Conservation (phyloP, 306 rosid genomes). For the Fragaria vesca region DNA sequence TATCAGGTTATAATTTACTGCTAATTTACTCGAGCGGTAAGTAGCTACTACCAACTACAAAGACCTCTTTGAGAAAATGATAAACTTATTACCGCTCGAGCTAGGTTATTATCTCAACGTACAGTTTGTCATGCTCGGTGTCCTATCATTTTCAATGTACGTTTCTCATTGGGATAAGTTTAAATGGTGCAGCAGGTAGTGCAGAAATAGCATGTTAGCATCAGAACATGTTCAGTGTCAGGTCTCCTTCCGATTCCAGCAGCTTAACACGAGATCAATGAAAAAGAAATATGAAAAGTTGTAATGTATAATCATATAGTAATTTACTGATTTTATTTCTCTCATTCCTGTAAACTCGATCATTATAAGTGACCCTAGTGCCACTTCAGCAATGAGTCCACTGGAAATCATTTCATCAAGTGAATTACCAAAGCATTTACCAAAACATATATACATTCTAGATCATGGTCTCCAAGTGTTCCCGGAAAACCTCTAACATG, state of each 20-base stretch:
- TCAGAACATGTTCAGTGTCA: not conserved
- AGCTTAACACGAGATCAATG: not conserved
- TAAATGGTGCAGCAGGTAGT: not conserved
- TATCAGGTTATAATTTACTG: too few relatives aligned
- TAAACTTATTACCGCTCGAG: not conserved
- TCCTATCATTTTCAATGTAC: not conserved
- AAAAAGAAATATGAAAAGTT: too few relatives aligned
- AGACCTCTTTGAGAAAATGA: not conserved
- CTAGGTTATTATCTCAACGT: not conserved
- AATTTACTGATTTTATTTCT: not conserved
- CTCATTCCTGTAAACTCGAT: not conserved
- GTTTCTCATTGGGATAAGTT: not conserved
- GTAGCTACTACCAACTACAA: too few relatives aligned
- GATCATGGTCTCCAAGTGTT: conserved; percentile 46
- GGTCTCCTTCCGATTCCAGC: not conserved
- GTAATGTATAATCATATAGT: too few relatives aligned
- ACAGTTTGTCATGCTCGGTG: not conserved
- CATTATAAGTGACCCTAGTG: not conserved
- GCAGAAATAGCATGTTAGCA: not conserved
- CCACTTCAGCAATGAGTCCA: not conserved
- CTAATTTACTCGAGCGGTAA: too few relatives aligned
- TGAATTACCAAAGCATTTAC: not conserved
- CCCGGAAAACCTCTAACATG: conserved; percentile 79
- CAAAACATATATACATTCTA: not conserved
- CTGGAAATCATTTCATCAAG: not conserved